Conservation (phyloP, 139 green algal genomes). For the Chlamydomonas eustigma region DNA sequence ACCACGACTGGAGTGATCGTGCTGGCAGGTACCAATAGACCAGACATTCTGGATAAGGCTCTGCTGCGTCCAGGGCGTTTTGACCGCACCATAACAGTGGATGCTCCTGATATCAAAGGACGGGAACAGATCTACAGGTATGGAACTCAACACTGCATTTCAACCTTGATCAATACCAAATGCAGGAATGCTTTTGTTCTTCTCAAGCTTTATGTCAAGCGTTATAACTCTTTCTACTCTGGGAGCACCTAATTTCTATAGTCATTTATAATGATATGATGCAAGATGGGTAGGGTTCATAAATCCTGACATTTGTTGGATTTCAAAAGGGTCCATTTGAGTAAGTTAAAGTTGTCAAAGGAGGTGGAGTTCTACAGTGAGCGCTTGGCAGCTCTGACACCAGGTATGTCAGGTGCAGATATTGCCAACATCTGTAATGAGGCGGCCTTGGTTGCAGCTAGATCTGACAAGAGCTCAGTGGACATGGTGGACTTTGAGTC, state of each 20-base stretch:
- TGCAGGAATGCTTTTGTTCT: too few relatives aligned
- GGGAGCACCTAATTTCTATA: too few relatives aligned
- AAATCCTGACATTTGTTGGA: too few relatives aligned
- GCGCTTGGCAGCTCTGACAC: conserved; percentile 93
- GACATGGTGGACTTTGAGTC: conserved; percentile 89
- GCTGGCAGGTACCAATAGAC: conserved; percentile 95
- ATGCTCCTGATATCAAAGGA: conserved; percentile 94
- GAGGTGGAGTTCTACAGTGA: conserved; percentile 72
- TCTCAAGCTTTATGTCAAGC: too few relatives aligned
- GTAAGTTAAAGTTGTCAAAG: conserved; percentile 77
- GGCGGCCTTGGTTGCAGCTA: conserved; percentile 91
- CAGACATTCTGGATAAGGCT: conserved; percentile 97
- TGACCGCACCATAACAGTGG: conserved; percentile 95
- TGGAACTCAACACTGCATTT: too few relatives aligned
- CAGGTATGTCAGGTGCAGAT: conserved; percentile 91
- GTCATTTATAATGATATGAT: too few relatives aligned
- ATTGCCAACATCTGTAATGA: conserved; percentile 99
- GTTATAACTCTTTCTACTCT: too few relatives aligned
- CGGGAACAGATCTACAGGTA: conserved; percentile 92
- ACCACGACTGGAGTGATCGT: conserved; percentile 86
- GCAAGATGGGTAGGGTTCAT: too few relatives aligned
- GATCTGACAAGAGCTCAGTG: conserved; percentile 54
- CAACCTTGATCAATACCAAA: too few relatives aligned
- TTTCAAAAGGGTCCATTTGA: conserved; percentile 71
- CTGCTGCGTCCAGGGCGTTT: conserved; percentile 94